Evolutionary conservation across 306 rosid genomes (phyloP).

Genomic region (Sindora glabra): DNA sequence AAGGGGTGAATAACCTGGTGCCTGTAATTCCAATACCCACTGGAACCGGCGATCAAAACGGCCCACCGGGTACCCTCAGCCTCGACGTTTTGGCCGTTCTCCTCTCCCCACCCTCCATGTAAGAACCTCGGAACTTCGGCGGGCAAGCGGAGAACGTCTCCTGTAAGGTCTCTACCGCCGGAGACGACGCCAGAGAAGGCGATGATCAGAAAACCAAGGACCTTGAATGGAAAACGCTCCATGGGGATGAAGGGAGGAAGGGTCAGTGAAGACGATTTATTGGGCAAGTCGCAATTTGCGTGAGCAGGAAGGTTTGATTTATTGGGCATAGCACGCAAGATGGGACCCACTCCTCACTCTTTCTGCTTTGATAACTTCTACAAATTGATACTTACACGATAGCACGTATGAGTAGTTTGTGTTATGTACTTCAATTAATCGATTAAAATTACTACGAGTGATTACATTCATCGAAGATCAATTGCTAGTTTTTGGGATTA

Average conservation of each 20-base stretch:
- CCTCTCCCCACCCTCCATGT: constrained; percentile 6
- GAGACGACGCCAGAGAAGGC: constrained; percentile 19
- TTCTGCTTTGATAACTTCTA: too few relatives aligned
- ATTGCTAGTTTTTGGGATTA: too few relatives aligned
- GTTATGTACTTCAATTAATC: too few relatives aligned
- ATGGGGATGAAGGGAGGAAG: constrained; percentile 9
- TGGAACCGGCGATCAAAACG: constrained; percentile 80
- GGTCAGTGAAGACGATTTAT: background rate
- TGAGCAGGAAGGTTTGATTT: too few relatives aligned
- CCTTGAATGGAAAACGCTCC: constrained; percentile 12
- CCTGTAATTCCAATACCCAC: constrained; percentile 88
- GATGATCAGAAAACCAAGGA: constrained; percentile 15
- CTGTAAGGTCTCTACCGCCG: constrained; percentile 41
- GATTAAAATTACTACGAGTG: too few relatives aligned
- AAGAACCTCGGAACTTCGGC: constrained; percentile 54
- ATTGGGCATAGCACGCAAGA: too few relatives aligned
- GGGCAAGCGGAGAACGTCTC: constrained; percentile 57
- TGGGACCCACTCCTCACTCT: too few relatives aligned
- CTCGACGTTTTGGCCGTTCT: constrained; percentile 12
- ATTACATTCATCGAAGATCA: too few relatives aligned
- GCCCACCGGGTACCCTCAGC: constrained; percentile 95
- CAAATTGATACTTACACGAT: too few relatives aligned
- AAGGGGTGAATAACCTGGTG: constrained; percentile 55
- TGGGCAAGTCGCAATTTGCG: background rate
- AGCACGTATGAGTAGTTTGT: too few relatives aligned